A percentile compares a stretch with the other conserved stretches of the same genome.
Evolutionary conservation across 2,329 filamentous ascomycete genomes (phyloP).

Genomic region (Paraphoma sp.): DNA sequence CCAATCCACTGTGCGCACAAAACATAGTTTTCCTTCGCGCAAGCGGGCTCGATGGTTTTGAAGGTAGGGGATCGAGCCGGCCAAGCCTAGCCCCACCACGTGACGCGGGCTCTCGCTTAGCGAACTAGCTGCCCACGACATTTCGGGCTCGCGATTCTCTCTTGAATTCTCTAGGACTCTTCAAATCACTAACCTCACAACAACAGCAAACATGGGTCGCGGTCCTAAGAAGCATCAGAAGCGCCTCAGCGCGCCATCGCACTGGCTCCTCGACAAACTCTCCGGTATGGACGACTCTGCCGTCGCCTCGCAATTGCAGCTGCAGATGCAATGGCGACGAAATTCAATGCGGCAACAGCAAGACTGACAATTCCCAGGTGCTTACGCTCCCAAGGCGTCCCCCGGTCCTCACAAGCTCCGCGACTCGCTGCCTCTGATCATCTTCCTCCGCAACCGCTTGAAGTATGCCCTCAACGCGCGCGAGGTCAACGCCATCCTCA

Average conservation of each 20-base stretch:
- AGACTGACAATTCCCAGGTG: constrained; percentile 41
- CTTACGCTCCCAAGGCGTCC: constrained; percentile 70
- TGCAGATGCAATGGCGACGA: constrained; percentile 7
- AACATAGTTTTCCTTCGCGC: too few species aligned
- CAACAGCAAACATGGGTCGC: constrained; percentile 66
- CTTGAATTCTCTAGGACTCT: constrained; percentile 30
- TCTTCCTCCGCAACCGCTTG: constrained; percentile 80
- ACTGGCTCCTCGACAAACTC: constrained; percentile 99
- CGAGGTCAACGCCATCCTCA: constrained; percentile 96
- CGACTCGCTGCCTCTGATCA: constrained; percentile 97
- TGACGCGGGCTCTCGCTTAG: neutral
- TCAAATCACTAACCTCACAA: constrained; percentile 45
- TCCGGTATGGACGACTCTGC: constrained; percentile 66
- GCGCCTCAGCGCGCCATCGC: constrained; percentile 97
- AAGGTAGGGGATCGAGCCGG: too few species aligned
- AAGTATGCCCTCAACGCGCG: constrained; percentile 99
- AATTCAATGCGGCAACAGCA: constrained; percentile 8
- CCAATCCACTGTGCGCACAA: too few species aligned
- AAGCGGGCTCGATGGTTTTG: too few species aligned
- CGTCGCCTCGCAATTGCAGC: constrained; percentile 53
- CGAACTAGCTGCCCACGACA: neutral
- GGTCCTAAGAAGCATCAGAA: constrained; percentile 98
- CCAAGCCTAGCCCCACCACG: too few species aligned
- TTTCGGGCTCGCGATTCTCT: neutral
- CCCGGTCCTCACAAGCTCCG: constrained; percentile 98